Conservation (phyloP, 352 stramenopile genomes). For the Phytopythium boreale region DNA sequence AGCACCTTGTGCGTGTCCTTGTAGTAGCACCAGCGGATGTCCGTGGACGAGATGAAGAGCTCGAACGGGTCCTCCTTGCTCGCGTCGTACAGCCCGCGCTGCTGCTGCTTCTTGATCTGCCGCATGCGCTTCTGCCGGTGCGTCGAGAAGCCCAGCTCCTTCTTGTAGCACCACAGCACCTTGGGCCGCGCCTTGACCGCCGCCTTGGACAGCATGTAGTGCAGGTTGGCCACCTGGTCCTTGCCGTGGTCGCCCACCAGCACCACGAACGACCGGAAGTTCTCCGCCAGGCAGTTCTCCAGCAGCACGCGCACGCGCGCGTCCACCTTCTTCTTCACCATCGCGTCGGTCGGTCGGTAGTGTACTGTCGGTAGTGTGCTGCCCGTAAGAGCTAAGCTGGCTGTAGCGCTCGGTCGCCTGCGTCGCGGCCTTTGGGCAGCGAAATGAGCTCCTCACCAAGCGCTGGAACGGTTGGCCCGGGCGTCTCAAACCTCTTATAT, state of each 20-base stretch:
- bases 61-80: slow-evolving; percentile 97
- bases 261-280: slow-evolving; percentile 97
- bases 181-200: slow-evolving; percentile 93
- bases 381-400: too few relatives aligned
- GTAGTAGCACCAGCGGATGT: slow-evolving; percentile 99
- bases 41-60: slow-evolving; percentile 97
- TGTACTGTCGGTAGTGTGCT: too few relatives aligned
- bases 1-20: slow-evolving; percentile 99
- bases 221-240: slow-evolving; percentile 99
- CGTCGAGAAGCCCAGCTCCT: slow-evolving; percentile 99
- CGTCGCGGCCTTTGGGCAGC: not conserved
- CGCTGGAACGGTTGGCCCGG: not conserved
- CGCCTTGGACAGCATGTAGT: slow-evolving; percentile 97
- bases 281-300: slow-evolving; percentile 95
- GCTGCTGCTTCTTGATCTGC: slow-evolving; percentile 95
- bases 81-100: slow-evolving; percentile 90
- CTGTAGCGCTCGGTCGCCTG: slow-evolving; percentile 6
- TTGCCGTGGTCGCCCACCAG: slow-evolving; percentile 99
- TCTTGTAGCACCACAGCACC: slow-evolving; percentile 99
- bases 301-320: slow-evolving; percentile 96
- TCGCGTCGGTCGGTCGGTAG: slow-evolving; percentile 26
- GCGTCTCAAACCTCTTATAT: not conserved
- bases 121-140: slow-evolving; percentile 94
- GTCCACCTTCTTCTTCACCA: slow-evolving; percentile 99
- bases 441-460: not conserved